A percentile compares a stretch with the other conserved stretches of the same genome.
Evolutionary conservation across 495 filamentous ascomycete species (phyloP).

Genomic region (Tuber aestivum): DNA sequence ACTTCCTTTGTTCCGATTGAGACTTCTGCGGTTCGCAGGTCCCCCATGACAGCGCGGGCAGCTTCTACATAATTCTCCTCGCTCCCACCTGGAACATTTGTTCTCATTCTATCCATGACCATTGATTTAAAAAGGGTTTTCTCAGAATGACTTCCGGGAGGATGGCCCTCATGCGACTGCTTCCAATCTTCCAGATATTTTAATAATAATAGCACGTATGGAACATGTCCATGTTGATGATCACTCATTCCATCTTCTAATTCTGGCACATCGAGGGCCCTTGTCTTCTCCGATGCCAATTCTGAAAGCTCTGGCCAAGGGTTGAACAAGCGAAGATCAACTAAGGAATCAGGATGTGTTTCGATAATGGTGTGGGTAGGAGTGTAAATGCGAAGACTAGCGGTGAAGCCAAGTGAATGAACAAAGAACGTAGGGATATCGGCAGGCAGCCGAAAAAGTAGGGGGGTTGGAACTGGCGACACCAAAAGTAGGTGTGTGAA

Average conservation of each 20-base stretch:
- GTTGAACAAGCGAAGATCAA: slow-evolving; percentile 75
- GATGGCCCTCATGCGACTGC: slow-evolving; percentile 58
- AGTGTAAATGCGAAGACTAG: slow-evolving; percentile 51
- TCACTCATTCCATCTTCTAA: slow-evolving; percentile 52
- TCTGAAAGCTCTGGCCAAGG: slow-evolving; percentile 79
- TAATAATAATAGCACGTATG: slow-evolving; percentile 76
- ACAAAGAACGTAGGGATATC: slow-evolving; percentile 66
- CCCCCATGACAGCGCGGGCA: slow-evolving; percentile 76
- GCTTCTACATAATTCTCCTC: slow-evolving; percentile 99
- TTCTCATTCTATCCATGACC: slow-evolving; percentile 61
- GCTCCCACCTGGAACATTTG: slow-evolving; percentile 71
- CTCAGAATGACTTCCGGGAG: slow-evolving; percentile 71
- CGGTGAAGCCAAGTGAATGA: slow-evolving; percentile 82
- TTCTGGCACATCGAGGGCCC: slow-evolving; percentile 54
- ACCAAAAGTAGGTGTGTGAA: slow-evolving; percentile 39
- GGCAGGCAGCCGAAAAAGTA: slow-evolving; percentile 43
- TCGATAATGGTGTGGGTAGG: slow-evolving; percentile 80
- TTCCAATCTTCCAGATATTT: slow-evolving; percentile 86
- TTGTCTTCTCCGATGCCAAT: slow-evolving; percentile 58
- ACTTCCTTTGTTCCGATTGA: slow-evolving; percentile 67
- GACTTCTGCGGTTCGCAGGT: slow-evolving; percentile 60
- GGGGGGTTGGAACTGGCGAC: slow-evolving; percentile 32
- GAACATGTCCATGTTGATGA: slow-evolving; percentile 87
- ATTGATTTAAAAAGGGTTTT: slow-evolving; percentile 74
- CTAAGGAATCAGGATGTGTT: slow-evolving; percentile 84